Conservation (phyloP, 1,284 basidiomycete species). For the Microbotryum silenes-acaulis region DNA sequence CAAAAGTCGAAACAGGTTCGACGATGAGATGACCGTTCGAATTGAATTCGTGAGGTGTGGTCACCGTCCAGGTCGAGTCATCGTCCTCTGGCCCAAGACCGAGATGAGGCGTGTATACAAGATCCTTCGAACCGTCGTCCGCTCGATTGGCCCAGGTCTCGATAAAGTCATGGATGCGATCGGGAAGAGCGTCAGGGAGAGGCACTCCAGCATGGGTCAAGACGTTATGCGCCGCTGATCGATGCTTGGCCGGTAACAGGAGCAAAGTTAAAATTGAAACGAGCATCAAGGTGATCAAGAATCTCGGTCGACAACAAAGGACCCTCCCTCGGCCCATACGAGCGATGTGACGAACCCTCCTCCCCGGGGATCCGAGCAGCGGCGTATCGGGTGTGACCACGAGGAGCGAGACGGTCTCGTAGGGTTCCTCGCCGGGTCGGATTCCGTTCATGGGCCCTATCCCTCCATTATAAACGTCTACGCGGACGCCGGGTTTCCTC, state of each 20-base stretch:
- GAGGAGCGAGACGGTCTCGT: conserved; percentile 17
- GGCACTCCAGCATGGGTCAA: conserved; percentile 30
- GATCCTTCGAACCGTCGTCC: conserved; percentile 26
- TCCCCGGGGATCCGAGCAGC: conserved; percentile 11
- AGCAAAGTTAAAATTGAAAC: conserved; percentile 27
- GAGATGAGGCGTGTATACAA: conserved; percentile 23
- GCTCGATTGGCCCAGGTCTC: conserved; percentile 19
- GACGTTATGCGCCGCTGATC: conserved; percentile 23
- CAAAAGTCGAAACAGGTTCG: conserved; percentile 21
- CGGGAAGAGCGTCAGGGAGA: conserved; percentile 32
- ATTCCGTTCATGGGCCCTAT: too few species aligned
- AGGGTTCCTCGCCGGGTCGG: too few species aligned
- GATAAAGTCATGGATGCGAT: conserved; percentile 27
- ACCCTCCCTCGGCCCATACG: neutral
- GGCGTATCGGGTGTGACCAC: conserved; percentile 23
- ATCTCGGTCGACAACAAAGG: conserved; percentile 15
- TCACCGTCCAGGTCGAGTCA: neutral
- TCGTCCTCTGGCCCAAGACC: conserved; percentile 8
- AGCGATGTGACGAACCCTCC: conserved; percentile 8
- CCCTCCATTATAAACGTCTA: too few species aligned
- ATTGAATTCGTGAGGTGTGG: conserved; percentile 18
- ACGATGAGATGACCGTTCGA: conserved; percentile 30
- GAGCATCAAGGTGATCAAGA: conserved; percentile 21
- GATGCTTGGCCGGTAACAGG: conserved; percentile 28
- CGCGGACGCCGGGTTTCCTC: too few species aligned